These are phyloP conservation scores for Echium plantagineum DNA, from an alignment of 257 asterid species.

Conservation along the genomic window DNA sequence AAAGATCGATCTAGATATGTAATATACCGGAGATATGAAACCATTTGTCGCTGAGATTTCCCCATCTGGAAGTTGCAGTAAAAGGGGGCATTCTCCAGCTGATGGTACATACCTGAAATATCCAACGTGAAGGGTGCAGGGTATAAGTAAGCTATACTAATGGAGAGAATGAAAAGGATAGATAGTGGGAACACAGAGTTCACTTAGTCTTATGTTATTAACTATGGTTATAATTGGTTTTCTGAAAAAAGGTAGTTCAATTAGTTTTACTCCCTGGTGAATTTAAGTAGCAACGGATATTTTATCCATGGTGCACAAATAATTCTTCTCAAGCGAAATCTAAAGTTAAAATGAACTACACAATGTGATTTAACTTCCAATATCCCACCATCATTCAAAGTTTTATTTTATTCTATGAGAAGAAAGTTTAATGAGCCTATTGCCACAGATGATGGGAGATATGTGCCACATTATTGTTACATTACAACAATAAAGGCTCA, in stretches of 20 bases:
- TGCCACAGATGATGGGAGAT: no score
- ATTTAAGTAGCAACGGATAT: no score
- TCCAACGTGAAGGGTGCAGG: conserved; percentile 8
- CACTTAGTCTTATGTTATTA: background rate
- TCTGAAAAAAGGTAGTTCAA: background rate
- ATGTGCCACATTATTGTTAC: no score
- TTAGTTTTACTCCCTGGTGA: background rate
- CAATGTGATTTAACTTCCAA: background rate
- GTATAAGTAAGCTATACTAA: background rate
- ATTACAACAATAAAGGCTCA: background rate
- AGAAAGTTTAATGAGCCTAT: no score
- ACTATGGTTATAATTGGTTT: background rate
- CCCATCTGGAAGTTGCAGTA: conserved; percentile 67
- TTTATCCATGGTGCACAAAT: background rate
- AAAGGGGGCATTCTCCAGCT: conserved; percentile 79
- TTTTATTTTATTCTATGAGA: no score
- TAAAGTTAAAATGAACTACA: background rate
- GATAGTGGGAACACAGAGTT: background rate
- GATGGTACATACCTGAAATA: conserved; percentile 70
- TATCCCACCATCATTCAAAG: background rate
- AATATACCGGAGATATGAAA: conserved; percentile 88
- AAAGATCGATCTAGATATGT: conserved; percentile 7
- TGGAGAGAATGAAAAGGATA: background rate
- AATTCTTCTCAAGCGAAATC: background rate
- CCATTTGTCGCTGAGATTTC: conserved; percentile 74